Conservation (phyloP, 148 eudicot genomes). For the Spergularia marina region DNA sequence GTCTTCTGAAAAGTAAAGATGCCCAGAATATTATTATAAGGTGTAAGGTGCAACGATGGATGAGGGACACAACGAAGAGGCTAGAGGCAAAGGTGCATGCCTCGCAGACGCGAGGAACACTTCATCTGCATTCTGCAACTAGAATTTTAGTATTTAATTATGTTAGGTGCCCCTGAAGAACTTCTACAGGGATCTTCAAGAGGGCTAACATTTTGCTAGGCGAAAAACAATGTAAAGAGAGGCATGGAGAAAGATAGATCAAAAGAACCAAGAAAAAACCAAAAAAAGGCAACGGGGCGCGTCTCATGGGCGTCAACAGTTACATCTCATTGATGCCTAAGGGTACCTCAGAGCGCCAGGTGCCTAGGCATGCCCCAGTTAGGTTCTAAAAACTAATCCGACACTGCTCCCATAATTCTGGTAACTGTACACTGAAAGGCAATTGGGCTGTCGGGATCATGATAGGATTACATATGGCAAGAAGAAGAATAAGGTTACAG, state of each 20-base stretch:
- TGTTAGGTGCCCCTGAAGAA: neutral
- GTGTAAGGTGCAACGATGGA: neutral
- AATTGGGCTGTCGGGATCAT: neutral
- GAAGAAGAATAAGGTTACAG: neutral
- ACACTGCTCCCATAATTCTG: neutral
- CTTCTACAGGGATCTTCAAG: neutral
- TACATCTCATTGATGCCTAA: neutral
- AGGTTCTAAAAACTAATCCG: neutral
- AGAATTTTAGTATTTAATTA: neutral
- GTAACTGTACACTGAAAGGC: neutral
- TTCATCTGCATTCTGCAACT: neutral
- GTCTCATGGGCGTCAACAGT: neutral
- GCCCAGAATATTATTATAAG: neutral
- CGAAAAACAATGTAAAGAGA: neutral
- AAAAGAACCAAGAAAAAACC: neutral
- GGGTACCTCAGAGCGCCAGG: neutral
- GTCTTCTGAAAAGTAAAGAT: neutral
- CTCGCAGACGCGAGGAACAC: neutral
- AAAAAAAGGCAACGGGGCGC: neutral
- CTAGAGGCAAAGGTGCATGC: neutral
- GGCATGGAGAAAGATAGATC: neutral
- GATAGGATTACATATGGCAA: slow-evolving; percentile 12
- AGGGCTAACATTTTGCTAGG: neutral
- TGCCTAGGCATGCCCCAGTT: neutral
- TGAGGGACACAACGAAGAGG: neutral